Evolutionary conservation across 169 alveolate species (phyloP).

Genomic region (Eimeria brunetti): DNA sequence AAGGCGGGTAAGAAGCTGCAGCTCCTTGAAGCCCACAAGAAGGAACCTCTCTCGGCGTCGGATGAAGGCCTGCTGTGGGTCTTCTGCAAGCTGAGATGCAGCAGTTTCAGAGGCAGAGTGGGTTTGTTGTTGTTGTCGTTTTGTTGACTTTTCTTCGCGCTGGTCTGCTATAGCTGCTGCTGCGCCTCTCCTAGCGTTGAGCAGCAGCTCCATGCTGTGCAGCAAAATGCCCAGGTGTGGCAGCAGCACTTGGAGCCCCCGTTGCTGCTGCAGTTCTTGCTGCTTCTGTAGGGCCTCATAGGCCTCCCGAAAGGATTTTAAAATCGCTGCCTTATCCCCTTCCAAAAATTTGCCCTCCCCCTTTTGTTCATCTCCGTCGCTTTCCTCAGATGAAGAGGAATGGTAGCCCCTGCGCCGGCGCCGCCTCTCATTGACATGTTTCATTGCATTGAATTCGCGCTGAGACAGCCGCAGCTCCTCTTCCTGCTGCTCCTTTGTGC

Average conservation of each 20-base stretch:
- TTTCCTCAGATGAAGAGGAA: constrained; percentile 69
- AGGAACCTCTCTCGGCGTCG: constrained; percentile 19
- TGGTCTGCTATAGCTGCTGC: background rate
- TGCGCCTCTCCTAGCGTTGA: constrained; percentile 53
- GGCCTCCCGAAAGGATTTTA: constrained; percentile 12
- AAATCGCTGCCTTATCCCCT: constrained; percentile 7
- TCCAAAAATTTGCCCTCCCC: background rate
- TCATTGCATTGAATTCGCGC: constrained; percentile 50
- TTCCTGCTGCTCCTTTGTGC: constrained; percentile 55
- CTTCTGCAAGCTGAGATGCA: background rate
- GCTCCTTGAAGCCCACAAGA: constrained; percentile 76
- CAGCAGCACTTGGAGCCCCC: constrained; percentile 57
- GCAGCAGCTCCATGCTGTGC: constrained; percentile 61
- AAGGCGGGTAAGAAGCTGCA: constrained; percentile 77
- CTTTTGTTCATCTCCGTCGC: constrained; percentile 11
- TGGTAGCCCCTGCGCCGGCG: constrained; percentile 61
- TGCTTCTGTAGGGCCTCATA: constrained; percentile 31
- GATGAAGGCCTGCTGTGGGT: background rate
- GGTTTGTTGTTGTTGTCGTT: background rate
- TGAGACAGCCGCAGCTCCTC: constrained; percentile 48
- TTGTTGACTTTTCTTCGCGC: background rate
- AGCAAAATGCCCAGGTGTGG: constrained; percentile 57
- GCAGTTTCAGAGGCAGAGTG: background rate
- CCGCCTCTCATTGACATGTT: constrained; percentile 47
- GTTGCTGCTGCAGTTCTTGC: constrained; percentile 54